Evolutionary conservation across 148 eudicot species (phyloP), one percentile per base, ranked within the genome.

Genomic region (Chenopodium quinoa): DNA sequence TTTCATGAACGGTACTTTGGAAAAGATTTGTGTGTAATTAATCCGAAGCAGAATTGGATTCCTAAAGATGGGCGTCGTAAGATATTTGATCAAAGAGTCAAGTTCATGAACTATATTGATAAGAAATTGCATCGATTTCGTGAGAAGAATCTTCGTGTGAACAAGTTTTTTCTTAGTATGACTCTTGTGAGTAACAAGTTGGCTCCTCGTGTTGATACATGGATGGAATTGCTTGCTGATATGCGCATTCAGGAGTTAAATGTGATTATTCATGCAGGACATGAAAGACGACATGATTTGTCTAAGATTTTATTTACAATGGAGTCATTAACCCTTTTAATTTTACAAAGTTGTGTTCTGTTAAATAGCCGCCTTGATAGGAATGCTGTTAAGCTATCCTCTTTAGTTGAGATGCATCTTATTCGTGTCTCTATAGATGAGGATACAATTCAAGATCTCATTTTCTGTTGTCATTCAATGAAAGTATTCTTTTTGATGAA

Each of bases 51-150:
- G 79, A 52, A 75, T 31, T 47, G 82, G 77, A 11, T 81, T 31
- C 47, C 84, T 52, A 76, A 82, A 69, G 80, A 76, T 44, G 58
- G 23, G 66, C 65, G 80, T 13, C 80, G 80, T 7, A 82, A 54
- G 40, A 76, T 82, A 40, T 76, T 34, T 58, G n/a, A 67, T 56
- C 84, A 69, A 69, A 76, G 84, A 69, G 60, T 22, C 12, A 37
- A 76, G 80, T 82, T 82, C 58, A 82, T 82, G 84, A 76, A 29
- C 40, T 76, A 67, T 58, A 22, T 82, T 69, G 84, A 82, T 25
- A 58, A 69, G 19, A 82, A 58, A 82, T 34, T 82, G 80, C 14
- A 64, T 23, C 60, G 46, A 9, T 67, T 75, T 22, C 63, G 8
- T 25, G 84, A 76, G 46, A 72, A 58, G 25, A 78, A 82, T 69